Percentiles rank a stretch among this genome's conserved stretches.
phyloP scores from a whole-genome alignment of 2,329 filamentous ascomycete genomes.

The Pseudonectria buxi region DNA sequence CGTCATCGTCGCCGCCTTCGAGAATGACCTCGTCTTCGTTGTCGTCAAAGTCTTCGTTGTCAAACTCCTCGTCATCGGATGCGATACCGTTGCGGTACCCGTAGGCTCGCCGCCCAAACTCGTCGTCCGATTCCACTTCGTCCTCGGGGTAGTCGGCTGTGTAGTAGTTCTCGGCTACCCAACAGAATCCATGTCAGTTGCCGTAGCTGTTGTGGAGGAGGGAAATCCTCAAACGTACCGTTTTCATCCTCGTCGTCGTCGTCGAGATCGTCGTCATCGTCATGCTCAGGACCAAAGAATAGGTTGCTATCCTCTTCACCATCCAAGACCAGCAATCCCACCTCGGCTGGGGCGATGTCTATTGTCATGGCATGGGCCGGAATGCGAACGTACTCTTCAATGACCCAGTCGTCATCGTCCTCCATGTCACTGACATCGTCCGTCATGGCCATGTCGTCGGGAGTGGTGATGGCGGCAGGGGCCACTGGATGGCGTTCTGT shows the following conservation, averaged over 20 bases:
- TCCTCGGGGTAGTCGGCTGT: conserved; percentile 76
- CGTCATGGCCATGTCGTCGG: conserved; percentile 28
- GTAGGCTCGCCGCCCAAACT: conserved; percentile 48
- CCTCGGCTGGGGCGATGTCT: conserved; percentile 40
- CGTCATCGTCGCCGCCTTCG: conserved; percentile 31
- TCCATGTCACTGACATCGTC: conserved; percentile 39
- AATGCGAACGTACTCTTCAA: conserved; percentile 59
- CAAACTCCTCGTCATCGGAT: conserved; percentile 50
- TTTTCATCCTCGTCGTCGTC: conserved; percentile 62
- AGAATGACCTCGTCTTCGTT: conserved; percentile 33
- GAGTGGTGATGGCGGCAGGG: conserved; percentile 1
- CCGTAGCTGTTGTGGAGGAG: too few relatives aligned
- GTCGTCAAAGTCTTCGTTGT: conserved; percentile 32
- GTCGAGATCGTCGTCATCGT: conserved; percentile 53
- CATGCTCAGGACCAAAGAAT: conserved; percentile 53
- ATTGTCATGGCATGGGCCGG: conserved; percentile 44
- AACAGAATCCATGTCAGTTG: conserved; percentile 4
- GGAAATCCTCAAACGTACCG: conserved; percentile 33
- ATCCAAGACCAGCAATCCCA: conserved; percentile 52
- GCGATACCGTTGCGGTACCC: conserved; percentile 46
- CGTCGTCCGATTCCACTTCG: conserved; percentile 61
- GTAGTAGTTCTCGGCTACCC: conserved; percentile 66
- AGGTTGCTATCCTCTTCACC: conserved; percentile 51
- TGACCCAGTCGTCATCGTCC: conserved; percentile 52
- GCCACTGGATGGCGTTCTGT: conserved; percentile 47